phyloP scores from a whole-genome alignment of 257 asterid species.

The Nicotiana attenuata region DNA sequence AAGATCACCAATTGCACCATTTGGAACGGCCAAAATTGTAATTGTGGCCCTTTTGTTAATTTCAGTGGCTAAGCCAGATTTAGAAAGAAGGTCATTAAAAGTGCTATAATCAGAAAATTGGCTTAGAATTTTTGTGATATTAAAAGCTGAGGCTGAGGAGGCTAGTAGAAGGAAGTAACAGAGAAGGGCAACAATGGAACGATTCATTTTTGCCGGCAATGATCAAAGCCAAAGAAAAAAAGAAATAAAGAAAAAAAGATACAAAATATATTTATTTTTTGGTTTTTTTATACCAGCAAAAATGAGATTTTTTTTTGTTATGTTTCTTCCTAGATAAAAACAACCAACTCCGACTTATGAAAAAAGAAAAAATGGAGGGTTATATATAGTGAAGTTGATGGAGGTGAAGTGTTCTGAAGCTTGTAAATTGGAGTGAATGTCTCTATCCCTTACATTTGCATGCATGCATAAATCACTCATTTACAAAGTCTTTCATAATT shows the following conservation, averaged over 20 bases:
- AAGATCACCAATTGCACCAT: slow-evolving; percentile 35
- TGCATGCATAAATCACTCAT: neutral
- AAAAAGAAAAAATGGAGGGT: neutral
- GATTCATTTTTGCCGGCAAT: neutral
- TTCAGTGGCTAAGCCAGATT: slow-evolving; percentile 31
- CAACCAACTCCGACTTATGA: neutral
- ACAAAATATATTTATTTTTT: neutral
- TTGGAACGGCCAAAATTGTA: slow-evolving; percentile 56
- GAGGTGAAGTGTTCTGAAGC: neutral
- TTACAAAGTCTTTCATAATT: no score
- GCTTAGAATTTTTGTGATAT: slow-evolving; percentile 50
- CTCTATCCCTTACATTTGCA: neutral
- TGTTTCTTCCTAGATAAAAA: neutral
- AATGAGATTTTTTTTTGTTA: neutral
- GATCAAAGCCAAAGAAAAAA: neutral
- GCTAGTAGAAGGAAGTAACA: slow-evolving; percentile 31
- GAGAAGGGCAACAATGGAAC: slow-evolving; percentile 2
- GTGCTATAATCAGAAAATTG: slow-evolving; percentile 42
- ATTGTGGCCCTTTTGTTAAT: slow-evolving; percentile 43
- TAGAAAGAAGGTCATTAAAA: slow-evolving; percentile 39
- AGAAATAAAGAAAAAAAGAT: neutral
- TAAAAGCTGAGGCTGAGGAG: slow-evolving; percentile 38
- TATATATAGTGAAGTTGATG: neutral
- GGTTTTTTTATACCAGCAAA: slow-evolving; percentile 7
- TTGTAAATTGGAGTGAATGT: slow-evolving; percentile 3